A percentile compares a stretch with the other conserved stretches of the same genome.
These are phyloP conservation scores for Coemansia sp. DNA, from an alignment of 192 early-diverging fungal species.

Conservation along the genomic window DNA sequence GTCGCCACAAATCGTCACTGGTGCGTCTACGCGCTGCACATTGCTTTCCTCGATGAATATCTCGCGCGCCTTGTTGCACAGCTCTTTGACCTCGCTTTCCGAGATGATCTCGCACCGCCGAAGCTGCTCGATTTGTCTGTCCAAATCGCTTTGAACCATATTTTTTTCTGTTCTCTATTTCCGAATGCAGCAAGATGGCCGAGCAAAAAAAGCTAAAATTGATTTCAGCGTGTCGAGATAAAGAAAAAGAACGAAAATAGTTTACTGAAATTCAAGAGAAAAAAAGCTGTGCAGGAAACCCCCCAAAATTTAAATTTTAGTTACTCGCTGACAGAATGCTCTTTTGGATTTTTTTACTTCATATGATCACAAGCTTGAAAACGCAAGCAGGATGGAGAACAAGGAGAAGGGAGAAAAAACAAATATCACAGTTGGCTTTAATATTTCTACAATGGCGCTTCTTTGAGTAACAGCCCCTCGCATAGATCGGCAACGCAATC, in stretches of 20 bases:
- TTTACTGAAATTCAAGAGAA: slow-evolving; percentile 4
- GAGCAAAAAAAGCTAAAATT: too few species aligned
- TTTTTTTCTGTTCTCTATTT: background rate
- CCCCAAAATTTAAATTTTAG: too few species aligned
- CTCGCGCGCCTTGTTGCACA: slow-evolving; percentile 94
- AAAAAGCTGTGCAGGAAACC: slow-evolving; percentile 3
- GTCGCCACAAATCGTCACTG: slow-evolving; percentile 95
- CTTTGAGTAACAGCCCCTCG: slow-evolving; percentile 37
- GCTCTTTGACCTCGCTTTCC: slow-evolving; percentile 89
- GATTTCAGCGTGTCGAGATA: background rate
- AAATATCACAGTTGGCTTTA: background rate
- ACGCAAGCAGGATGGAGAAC: background rate
- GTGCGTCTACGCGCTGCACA: slow-evolving; percentile 92
- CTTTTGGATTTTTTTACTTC: too few species aligned
- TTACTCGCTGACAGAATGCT: too few species aligned
- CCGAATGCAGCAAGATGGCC: too few species aligned
- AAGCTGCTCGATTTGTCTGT: slow-evolving; percentile 85
- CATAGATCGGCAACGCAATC: slow-evolving; percentile 61
- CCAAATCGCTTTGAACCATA: slow-evolving; percentile 59
- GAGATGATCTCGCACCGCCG: slow-evolving; percentile 89
- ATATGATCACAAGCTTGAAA: too few species aligned
- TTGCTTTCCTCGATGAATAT: slow-evolving; percentile 96
- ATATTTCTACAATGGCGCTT: background rate
- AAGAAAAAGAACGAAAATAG: slow-evolving; percentile 10
- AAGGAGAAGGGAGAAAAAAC: background rate